A percentile compares a stretch with the other conserved stretches of the same genome.
Conservation (phyloP, 2,329 filamentous ascomycete genomes). For the Orbilia javanica region DNA sequence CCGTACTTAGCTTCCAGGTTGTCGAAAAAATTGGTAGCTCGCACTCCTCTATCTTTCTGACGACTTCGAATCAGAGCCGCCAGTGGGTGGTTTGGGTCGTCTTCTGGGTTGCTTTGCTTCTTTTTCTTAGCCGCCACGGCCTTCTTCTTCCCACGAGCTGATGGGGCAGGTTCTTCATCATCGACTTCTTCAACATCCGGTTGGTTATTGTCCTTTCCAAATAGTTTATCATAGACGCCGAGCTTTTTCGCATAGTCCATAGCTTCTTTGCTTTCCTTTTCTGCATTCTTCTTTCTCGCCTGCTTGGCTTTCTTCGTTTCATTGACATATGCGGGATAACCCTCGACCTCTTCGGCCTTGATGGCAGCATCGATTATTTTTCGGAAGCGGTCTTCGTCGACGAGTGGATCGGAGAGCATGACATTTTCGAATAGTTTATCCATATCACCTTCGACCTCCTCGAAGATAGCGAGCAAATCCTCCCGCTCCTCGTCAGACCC, state of each 20-base stretch:
- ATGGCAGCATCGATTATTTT: slow-evolving; percentile 86
- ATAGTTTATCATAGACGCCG: slow-evolving; percentile 78
- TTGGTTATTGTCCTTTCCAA: slow-evolving; percentile 65
- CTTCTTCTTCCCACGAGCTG: slow-evolving; percentile 39
- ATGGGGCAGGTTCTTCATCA: slow-evolving; percentile 46
- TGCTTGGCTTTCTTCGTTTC: slow-evolving; percentile 77
- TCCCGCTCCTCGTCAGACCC: slow-evolving; percentile 84
- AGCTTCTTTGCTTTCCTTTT: slow-evolving; percentile 78
- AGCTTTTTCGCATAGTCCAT: slow-evolving; percentile 80
- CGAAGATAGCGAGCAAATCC: slow-evolving; percentile 83
- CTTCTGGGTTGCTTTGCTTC: slow-evolving; percentile 68
- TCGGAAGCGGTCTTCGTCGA: slow-evolving; percentile 88
- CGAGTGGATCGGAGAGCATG: slow-evolving; percentile 85
- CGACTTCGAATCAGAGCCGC: slow-evolving; percentile 81
- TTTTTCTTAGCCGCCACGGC: slow-evolving; percentile 61
- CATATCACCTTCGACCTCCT: slow-evolving; percentile 79
- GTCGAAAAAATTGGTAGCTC: slow-evolving; percentile 76
- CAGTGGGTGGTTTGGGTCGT: slow-evolving; percentile 67
- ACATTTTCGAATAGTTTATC: slow-evolving; percentile 81
- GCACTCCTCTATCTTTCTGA: slow-evolving; percentile 70
- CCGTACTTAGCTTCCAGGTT: slow-evolving; percentile 82
- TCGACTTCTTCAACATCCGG: slow-evolving; percentile 54
- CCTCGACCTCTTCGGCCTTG: slow-evolving; percentile 74
- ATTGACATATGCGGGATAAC: slow-evolving; percentile 77
- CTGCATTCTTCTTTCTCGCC: slow-evolving; percentile 73